Evolutionary conservation across 2,329 filamentous ascomycete genomes (phyloP).

Genomic region (Plenodomus tracheiphilus): DNA sequence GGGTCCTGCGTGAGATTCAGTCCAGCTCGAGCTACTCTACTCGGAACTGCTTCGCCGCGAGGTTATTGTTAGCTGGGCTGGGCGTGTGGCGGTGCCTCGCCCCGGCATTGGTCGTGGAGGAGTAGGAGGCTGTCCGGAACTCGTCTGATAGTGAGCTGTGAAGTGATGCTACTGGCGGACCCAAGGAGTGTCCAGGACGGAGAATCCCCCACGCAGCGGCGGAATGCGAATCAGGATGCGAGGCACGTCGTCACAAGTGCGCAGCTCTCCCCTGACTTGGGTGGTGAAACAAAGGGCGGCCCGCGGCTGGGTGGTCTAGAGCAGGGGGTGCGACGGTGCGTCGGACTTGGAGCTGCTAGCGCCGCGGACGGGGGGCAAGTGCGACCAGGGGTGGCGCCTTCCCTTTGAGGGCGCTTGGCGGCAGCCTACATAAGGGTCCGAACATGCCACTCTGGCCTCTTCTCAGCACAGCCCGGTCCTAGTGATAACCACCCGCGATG

Average conservation of each 20-base stretch:
- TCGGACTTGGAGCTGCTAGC: conserved; percentile 9
- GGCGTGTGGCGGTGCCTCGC: background rate
- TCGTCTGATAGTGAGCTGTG: too few relatives aligned
- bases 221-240: conserved; percentile 8
- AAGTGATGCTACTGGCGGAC: conserved; percentile 4
- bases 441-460: conserved; percentile 36
- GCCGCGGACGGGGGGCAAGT: conserved; percentile 14
- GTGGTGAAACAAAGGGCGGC: conserved; percentile 31
- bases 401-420: conserved; percentile 12
- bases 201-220: conserved; percentile 7
- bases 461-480: conserved; percentile 31
- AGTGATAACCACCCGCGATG: conserved; percentile 34
- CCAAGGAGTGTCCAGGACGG: conserved; percentile 6
- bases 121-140: too few relatives aligned
- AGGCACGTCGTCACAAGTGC: conserved; percentile 14
- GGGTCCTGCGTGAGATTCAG: conserved; percentile 20
- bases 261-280: conserved; percentile 19
- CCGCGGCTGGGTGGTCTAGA: conserved; percentile 26
- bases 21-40: conserved; percentile 12
- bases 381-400: conserved; percentile 22
- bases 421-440: conserved; percentile 42
- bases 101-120: too few relatives aligned
- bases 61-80: background rate
- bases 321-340: conserved; percentile 20
- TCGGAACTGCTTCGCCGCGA: background rate